Evolutionary conservation across 139 green algal genomes (phyloP), one percentile per base, ranked within the genome.

Genomic region (Volvox reticuliferus): DNA sequence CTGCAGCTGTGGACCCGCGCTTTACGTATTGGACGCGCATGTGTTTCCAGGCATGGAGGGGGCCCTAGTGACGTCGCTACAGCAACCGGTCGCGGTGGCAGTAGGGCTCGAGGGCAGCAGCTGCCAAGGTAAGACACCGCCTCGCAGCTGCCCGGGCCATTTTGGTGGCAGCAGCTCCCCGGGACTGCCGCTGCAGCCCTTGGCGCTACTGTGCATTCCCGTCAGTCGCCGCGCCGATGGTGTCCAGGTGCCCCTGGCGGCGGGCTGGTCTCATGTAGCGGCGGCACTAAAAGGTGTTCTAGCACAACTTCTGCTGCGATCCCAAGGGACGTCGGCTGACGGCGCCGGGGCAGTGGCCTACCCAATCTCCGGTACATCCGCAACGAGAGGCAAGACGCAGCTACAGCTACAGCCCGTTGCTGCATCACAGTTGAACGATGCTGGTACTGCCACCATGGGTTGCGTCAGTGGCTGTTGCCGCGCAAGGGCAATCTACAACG

Each of bases 11-110:
- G 50, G 19, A 18, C 73, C 86, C 0, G 75, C 76, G 0, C 44
- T 97, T 62, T 88, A 95, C n/a, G 79, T 95, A 21, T 44, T 95
- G 2, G 96, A 98, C 77, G 65, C 94, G 32, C 86, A 93, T 0
- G 91, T 91, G 50, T 80, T 96, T 67, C 96, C 96, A 0, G 96
- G 96, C 35, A 97, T 98, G 94, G 96, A 98, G 73, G 96, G 96
- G 0, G 95, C 80, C 0, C 81, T 92, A 1, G 92, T 97, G 1
- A 33, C 28, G 24, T 0, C 36, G 2, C 55, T 77, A n/a, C 28
- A 91, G 37, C 36, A 30, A 33, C 69, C 28, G 36, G 44, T 26
- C 32, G 33, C n/a, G 44, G 32, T 16, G 9, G 21, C 35, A 30
- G 35, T 19, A 33, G 44, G 9, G 44, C 44, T 55, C 14, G 71